A percentile compares a stretch with the other conserved stretches of the same genome.
phyloP scores from a whole-genome alignment of 805 yeast species.

The Cyberlindnera euphorbiiphila region DNA sequence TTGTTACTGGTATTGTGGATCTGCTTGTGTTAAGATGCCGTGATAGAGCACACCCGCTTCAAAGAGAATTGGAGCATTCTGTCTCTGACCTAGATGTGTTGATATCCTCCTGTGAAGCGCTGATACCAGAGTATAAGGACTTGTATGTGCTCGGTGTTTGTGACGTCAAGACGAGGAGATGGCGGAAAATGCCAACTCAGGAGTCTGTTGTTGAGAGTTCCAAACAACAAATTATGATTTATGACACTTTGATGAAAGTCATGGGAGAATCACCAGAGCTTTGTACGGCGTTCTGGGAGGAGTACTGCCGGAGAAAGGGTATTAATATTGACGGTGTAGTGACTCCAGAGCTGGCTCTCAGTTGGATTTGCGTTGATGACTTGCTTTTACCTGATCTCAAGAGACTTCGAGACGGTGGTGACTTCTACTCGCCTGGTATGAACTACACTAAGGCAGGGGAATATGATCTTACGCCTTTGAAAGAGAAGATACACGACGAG shows the following conservation, averaged over 20 bases:
- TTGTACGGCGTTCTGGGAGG: constrained; percentile 41
- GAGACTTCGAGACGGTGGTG: constrained; percentile 40
- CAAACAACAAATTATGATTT: constrained; percentile 58
- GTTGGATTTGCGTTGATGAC: constrained; percentile 40
- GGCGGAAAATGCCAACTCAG: constrained; percentile 44
- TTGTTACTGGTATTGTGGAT: constrained; percentile 66
- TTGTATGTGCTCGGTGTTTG: constrained; percentile 33
- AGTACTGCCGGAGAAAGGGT: constrained; percentile 45
- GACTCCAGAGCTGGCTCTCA: constrained; percentile 36
- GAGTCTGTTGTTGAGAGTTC: constrained; percentile 45
- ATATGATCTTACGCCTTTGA: constrained; percentile 22
- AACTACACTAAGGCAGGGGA: background rate
- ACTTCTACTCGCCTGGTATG: background rate
- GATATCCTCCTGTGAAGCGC: constrained; percentile 9
- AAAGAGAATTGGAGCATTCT: background rate
- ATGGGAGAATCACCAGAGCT: constrained; percentile 28
- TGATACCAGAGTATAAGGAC: constrained; percentile 18
- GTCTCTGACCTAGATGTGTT: constrained; percentile 10
- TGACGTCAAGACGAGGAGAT: constrained; percentile 62
- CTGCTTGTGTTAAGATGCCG: constrained; percentile 32
- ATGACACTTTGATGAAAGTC: constrained; percentile 44
- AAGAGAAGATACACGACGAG: constrained; percentile 17
- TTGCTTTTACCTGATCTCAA: constrained; percentile 29
- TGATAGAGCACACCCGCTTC: constrained; percentile 10
- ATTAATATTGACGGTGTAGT: constrained; percentile 48